phyloP scores from a whole-genome alignment of 164 flowering plant species.

The Sedum album region DNA sequence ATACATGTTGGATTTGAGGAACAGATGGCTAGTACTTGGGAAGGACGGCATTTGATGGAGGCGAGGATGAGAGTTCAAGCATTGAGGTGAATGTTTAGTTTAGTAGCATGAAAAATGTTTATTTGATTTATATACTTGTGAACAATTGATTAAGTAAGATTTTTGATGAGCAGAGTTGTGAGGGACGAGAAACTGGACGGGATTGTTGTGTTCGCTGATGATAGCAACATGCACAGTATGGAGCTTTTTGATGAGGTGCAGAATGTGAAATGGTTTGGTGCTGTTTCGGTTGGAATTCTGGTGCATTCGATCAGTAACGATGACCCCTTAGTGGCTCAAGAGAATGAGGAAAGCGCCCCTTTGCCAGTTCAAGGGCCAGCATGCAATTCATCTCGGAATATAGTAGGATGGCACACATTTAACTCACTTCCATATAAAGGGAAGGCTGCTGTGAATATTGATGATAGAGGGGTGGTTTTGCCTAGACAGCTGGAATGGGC shows the following conservation, averaged over 20 bases:
- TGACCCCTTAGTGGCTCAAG: constrained; percentile 18
- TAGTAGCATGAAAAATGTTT: neutral
- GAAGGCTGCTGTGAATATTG: constrained; percentile 54
- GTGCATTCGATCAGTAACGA: constrained; percentile 42
- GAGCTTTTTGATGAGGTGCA: constrained; percentile 95
- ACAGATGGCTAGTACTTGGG: constrained; percentile 68
- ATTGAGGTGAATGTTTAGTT: constrained; percentile 42
- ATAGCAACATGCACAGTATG: constrained; percentile 90
- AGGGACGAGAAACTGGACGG: constrained; percentile 80
- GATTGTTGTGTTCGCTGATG: constrained; percentile 89
- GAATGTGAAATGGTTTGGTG: constrained; percentile 79
- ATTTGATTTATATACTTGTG: neutral
- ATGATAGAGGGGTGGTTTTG: constrained; percentile 64
- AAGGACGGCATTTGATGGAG: constrained; percentile 58
- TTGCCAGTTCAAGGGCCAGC: constrained; percentile 92
- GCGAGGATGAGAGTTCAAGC: constrained; percentile 70
- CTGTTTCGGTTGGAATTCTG: constrained; percentile 85
- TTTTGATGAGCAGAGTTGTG: constrained; percentile 45
- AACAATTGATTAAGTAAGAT: constrained; percentile 13
- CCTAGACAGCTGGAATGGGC: constrained; percentile 92
- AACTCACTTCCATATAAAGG: constrained; percentile 48
- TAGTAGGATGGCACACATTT: constrained; percentile 88
- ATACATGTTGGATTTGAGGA: constrained; percentile 58
- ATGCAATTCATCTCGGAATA: constrained; percentile 71
- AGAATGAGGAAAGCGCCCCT: constrained; percentile 27